Evolutionary conservation across 495 filamentous ascomycete genomes (phyloP).

Genomic region (Neurospora intermedia): DNA sequence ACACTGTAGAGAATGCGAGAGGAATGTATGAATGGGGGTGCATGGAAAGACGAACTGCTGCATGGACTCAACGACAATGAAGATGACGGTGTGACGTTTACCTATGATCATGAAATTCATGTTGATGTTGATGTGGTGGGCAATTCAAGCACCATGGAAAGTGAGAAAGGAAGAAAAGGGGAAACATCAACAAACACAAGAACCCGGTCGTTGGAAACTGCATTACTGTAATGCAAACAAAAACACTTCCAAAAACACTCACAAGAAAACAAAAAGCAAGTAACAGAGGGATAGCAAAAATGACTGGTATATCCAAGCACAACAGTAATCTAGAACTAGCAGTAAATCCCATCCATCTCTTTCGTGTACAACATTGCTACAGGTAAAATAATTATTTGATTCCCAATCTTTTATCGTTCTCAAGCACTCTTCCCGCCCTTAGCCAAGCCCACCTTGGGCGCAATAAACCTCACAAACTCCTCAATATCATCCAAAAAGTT

Average conservation of each 20-base stretch:
- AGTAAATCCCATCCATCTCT: not conserved
- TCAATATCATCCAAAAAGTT: conserved; percentile 45
- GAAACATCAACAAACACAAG: no score
- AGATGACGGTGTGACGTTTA: not conserved
- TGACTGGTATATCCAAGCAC: not conserved
- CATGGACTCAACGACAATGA: not conserved
- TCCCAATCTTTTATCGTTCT: not conserved
- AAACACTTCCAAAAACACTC: no score
- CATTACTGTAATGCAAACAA: no score
- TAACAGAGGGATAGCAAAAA: not conserved
- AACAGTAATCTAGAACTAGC: not conserved
- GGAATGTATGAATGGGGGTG: not conserved
- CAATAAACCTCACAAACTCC: conserved; percentile 31
- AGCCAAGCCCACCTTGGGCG: conserved; percentile 2
- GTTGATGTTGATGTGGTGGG: no score
- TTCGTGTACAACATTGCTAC: not conserved
- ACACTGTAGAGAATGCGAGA: not conserved
- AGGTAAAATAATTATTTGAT: no score
- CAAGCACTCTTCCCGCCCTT: not conserved
- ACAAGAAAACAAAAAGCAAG: no score
- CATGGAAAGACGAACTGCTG: not conserved
- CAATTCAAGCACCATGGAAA: no score
- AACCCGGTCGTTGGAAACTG: no score
- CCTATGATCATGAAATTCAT: not conserved
- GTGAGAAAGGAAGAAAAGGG: no score